Base-by-base conservation (phyloP, 768 basidiomycete genomes). In the Hebeloma cylindrosporum region DNA sequence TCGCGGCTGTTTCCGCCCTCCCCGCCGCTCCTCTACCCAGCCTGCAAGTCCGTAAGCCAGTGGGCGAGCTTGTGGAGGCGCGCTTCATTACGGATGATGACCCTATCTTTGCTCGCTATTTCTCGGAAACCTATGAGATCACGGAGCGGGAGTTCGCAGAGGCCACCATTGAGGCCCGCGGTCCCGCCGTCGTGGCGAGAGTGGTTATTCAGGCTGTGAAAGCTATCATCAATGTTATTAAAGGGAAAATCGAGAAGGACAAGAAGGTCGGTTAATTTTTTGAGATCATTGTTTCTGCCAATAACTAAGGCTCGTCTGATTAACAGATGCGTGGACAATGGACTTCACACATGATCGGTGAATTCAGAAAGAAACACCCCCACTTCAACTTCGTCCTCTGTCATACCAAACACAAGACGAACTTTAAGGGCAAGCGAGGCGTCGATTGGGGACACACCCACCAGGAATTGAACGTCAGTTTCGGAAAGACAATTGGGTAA, bases 401-500 rank as follows among this genome's bases (percentile, higher is more conserved):
- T 35, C 60, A 56, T 36, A 57, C 57, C 3, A 53, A 53, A 13
- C 60, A 60, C 28, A 46, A 42, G 25, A 55, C 45, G 0, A 35
- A 54, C 14, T 60, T 50, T 31, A 48, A 56, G n/a, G 57, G 59
- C 7, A 35, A 17, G 9, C 43, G 25, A 27, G 57, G 54, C 45
- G 56, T 42, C 14, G 58, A 63, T 25, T 61, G 58, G 59, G 56
- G 40, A 36, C 60, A 61, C 35, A 39, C 44, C 14, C 60, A 61
- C 34, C 51, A 59, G 39, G 60, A 61, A 31, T 53, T 61, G 43
- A 47, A 49, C 14, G 45, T 54, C 38, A 45, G 34, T n/a, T 22
- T 57, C 11, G 45, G 45, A 6, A 45, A 45, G 18, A 62, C 57
- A 8, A 29, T 58, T 23, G 54, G 57, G 51, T 54, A 16, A 38